These are phyloP conservation scores for Penicillium dipodomyicola DNA, from an alignment of 495 filamentous ascomycete genomes.

Conservation along the genomic window DNA sequence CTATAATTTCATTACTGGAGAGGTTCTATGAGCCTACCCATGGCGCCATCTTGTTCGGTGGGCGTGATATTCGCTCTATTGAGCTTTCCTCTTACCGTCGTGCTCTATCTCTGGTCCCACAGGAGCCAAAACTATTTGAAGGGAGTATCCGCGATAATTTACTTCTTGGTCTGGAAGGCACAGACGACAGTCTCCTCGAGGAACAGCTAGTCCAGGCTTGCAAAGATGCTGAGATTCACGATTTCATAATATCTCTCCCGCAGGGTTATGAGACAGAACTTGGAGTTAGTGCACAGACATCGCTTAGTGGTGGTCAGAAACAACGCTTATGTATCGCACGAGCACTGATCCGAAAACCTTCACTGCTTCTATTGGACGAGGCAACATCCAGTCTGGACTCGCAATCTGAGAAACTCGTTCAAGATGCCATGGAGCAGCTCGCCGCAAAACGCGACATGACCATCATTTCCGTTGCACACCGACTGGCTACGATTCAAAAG, in stretches of 20 bases:
- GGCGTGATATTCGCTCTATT: conserved; percentile 37
- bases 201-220: conserved; percentile 54
- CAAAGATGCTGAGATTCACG: conserved; percentile 54
- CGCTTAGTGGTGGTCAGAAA: conserved; percentile 55
- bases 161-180: conserved; percentile 41
- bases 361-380: conserved; percentile 54
- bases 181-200: conserved; percentile 33
- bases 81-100: conserved; percentile 36
- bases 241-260: conserved; percentile 53
- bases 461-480: conserved; percentile 70
- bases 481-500: conserved; percentile 66
- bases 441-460: conserved; percentile 63
- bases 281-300: conserved; percentile 54
- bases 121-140: conserved; percentile 51
- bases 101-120: conserved; percentile 49
- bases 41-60: conserved; percentile 40
- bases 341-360: conserved; percentile 44
- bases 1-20: conserved; percentile 62
- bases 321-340: conserved; percentile 54
- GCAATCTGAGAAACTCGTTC: conserved; percentile 40
- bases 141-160: conserved; percentile 53
- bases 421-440: conserved; percentile 28
- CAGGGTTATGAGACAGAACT: conserved; percentile 59
- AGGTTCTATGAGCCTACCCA: conserved; percentile 55
- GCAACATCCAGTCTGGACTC: conserved; percentile 59